These are phyloP conservation scores for Silene vulgaris DNA, from an alignment of 179 eudicot genomes.

Conservation along the genomic window DNA sequence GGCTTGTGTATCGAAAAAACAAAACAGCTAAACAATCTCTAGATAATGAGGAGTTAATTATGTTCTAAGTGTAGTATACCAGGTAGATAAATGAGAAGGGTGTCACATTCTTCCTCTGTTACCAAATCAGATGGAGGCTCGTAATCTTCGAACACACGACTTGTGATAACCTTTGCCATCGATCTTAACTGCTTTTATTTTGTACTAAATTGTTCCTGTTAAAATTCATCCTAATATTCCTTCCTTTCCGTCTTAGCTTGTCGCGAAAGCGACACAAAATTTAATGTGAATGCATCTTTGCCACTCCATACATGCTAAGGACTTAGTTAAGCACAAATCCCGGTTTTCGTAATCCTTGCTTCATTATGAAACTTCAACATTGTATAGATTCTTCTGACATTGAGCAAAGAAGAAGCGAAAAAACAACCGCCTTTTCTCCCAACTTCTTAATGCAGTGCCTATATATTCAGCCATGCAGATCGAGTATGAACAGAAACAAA, in stretches of 20 bases:
- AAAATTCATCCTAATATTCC: slow-evolving; percentile 4
- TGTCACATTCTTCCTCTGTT: slow-evolving; percentile 6
- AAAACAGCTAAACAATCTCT: too few species aligned
- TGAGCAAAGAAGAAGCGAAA: slow-evolving; percentile 14
- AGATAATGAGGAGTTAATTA: not conserved
- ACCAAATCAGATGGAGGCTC: slow-evolving; percentile 15
- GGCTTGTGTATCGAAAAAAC: too few species aligned
- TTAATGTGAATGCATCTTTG: not conserved
- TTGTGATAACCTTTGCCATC: not conserved
- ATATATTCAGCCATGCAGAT: not conserved
- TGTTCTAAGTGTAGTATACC: not conserved
- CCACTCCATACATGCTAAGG: not conserved
- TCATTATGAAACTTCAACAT: slow-evolving; percentile 13
- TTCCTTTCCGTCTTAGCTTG: slow-evolving; percentile 5
- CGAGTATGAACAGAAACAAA: not conserved
- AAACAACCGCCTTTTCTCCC: not conserved
- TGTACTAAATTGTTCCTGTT: not conserved
- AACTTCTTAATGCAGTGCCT: slow-evolving; percentile 11
- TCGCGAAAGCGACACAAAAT: not conserved
- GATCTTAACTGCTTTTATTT: too few species aligned
- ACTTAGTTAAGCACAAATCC: not conserved
- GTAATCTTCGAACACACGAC: slow-evolving; percentile 14
- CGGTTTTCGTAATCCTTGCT: slow-evolving; percentile 14
- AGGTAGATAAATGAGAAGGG: slow-evolving; percentile 17
- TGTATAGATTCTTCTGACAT: slow-evolving; percentile 17